Conservation (phyloP, 2,329 filamentous ascomycete genomes). For the Arthroderma uncinatum region DNA sequence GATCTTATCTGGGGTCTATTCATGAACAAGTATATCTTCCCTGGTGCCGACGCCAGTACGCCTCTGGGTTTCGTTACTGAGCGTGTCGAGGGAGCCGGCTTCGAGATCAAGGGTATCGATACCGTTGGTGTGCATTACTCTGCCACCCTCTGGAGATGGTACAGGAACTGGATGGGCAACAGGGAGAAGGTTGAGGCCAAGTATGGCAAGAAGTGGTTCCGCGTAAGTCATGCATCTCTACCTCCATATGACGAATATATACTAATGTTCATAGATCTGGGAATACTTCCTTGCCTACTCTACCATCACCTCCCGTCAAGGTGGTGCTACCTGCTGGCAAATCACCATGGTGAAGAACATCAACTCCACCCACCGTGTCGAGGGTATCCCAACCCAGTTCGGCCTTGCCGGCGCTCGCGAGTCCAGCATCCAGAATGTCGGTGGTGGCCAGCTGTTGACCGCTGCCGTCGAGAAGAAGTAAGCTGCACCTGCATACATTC, state of each 20-base stretch:
- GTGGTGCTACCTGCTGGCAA: slow-evolving; percentile 75
- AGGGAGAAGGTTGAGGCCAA: slow-evolving; percentile 84
- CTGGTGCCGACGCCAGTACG: slow-evolving; percentile 88
- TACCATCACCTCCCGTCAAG: slow-evolving; percentile 73
- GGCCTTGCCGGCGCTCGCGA: slow-evolving; percentile 56
- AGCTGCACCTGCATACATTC: not conserved
- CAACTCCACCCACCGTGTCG: slow-evolving; percentile 71
- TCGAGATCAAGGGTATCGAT: slow-evolving; percentile 84
- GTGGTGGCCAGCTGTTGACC: slow-evolving; percentile 20
- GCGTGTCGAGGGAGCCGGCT: slow-evolving; percentile 73
- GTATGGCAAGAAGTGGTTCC: slow-evolving; percentile 92
- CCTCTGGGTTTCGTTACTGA: slow-evolving; percentile 81
- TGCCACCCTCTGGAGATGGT: slow-evolving; percentile 94
- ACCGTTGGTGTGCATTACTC: slow-evolving; percentile 96
- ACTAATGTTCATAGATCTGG: slow-evolving; percentile 54
- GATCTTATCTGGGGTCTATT: slow-evolving; percentile 96
- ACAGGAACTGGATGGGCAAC: slow-evolving; percentile 96
- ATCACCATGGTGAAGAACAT: slow-evolving; percentile 82
- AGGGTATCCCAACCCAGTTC: slow-evolving; percentile 60
- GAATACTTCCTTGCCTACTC: slow-evolving; percentile 82
- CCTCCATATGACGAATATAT: not conserved
- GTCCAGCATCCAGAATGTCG: slow-evolving; percentile 30
- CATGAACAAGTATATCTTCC: slow-evolving; percentile 99
- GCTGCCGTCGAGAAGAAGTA: slow-evolving; percentile 7
- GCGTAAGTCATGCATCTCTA: slow-evolving; percentile 47